phyloP scores from a whole-genome alignment of 1,139 yeast species.

The Wickerhamomyces sp. region DNA sequence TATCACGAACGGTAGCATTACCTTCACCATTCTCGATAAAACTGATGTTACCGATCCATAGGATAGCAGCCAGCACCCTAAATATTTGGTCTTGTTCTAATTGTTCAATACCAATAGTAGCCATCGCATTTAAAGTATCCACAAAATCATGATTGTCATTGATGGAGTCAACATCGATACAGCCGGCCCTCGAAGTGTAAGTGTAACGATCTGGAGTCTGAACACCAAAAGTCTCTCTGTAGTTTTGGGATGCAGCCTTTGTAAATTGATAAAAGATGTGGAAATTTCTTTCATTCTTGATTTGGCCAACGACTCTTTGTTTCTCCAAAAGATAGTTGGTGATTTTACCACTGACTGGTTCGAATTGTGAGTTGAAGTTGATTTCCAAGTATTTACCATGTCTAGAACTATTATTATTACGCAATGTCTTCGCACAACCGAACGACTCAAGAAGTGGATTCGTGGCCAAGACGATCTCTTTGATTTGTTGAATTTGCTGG shows the following conservation, averaged over 20 bases:
- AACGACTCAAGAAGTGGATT: slow-evolving; percentile 94
- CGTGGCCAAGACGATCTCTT: slow-evolving; percentile 97
- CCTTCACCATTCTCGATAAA: slow-evolving; percentile 86
- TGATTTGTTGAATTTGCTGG: slow-evolving; percentile 69
- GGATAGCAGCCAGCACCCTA: slow-evolving; percentile 73
- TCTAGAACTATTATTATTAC: slow-evolving; percentile 94
- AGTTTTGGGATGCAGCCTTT: slow-evolving; percentile 81
- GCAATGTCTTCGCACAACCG: slow-evolving; percentile 96
- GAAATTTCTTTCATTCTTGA: slow-evolving; percentile 87
- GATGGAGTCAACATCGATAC: slow-evolving; percentile 81
- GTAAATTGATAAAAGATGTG: slow-evolving; percentile 97
- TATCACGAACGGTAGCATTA: slow-evolving; percentile 75
- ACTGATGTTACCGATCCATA: slow-evolving; percentile 93
- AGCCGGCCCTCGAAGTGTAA: slow-evolving; percentile 83
- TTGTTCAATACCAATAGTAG: slow-evolving; percentile 73
- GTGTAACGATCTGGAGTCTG: slow-evolving; percentile 91
- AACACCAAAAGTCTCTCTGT: slow-evolving; percentile 80
- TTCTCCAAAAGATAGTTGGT: slow-evolving; percentile 93
- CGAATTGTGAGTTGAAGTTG: slow-evolving; percentile 72
- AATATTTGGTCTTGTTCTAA: slow-evolving; percentile 88
- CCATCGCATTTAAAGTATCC: slow-evolving; percentile 85
- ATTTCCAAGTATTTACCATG: slow-evolving; percentile 97
- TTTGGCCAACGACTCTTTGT: slow-evolving; percentile 93
- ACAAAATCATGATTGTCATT: slow-evolving; percentile 76
- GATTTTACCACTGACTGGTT: slow-evolving; percentile 93